Evolutionary conservation across 352 stramenopile genomes (phyloP).

Genomic region (Phytophthora aleatoria): DNA sequence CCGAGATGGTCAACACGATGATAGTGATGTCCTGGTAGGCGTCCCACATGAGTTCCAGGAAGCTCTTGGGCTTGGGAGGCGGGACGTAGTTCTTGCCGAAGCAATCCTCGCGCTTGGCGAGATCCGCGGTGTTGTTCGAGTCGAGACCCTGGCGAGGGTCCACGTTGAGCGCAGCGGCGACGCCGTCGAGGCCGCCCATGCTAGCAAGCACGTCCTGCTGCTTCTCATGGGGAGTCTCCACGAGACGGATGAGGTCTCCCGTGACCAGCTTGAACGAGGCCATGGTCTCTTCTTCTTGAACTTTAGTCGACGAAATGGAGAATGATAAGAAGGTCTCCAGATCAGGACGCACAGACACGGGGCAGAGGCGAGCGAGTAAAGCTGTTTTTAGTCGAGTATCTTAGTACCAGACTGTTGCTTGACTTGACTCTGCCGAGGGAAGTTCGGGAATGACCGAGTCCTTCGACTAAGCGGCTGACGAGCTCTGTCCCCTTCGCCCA

Average conservation of each 20-base stretch:
- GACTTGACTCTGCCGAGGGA: slow-evolving; percentile 16
- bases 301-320: slow-evolving; percentile 3
- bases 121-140: slow-evolving; percentile 40
- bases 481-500: background rate
- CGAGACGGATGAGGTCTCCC: slow-evolving; percentile 64
- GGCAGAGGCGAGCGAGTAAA: slow-evolving; percentile 1
- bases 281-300: slow-evolving; percentile 12
- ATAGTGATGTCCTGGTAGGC: slow-evolving; percentile 92
- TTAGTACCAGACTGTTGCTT: slow-evolving; percentile 8
- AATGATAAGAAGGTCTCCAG: background rate
- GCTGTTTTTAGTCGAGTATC: slow-evolving; percentile 26
- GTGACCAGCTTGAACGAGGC: slow-evolving; percentile 55
- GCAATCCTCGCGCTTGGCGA: slow-evolving; percentile 42
- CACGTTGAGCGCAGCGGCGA: slow-evolving; percentile 52
- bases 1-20: slow-evolving; percentile 88
- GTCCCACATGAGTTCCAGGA: slow-evolving; percentile 88
- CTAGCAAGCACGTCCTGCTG: slow-evolving; percentile 41
- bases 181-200: slow-evolving; percentile 55
- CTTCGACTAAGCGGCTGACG: slow-evolving; percentile 26
- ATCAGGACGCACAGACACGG: slow-evolving; percentile 12
- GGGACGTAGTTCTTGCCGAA: slow-evolving; percentile 74
- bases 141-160: slow-evolving; percentile 56
- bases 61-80: slow-evolving; percentile 54
- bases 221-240: slow-evolving; percentile 69
- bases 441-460: slow-evolving; percentile 31